Percentiles rank a stretch among this genome's conserved stretches.
Conservation (phyloP, 176 grass and related monocot species). For the Cymbopogon citratus region DNA sequence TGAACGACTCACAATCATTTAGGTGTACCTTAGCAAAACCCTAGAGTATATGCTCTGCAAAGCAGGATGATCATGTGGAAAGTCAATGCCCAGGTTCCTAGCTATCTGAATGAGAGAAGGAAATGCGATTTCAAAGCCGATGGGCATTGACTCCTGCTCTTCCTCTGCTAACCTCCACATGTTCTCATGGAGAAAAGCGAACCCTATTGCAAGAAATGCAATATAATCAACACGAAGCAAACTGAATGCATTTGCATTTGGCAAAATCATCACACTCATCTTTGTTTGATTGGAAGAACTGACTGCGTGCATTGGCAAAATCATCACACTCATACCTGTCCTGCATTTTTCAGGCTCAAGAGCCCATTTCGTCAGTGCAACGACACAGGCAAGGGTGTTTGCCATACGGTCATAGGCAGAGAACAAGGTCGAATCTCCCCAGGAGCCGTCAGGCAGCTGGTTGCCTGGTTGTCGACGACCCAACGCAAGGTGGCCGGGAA, state of each 20-base stretch:
- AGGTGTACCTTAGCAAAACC: too few species aligned
- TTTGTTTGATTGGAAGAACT: too few species aligned
- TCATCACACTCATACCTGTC: too few species aligned
- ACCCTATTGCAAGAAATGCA: conserved; percentile 18
- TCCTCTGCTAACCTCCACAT: conserved; percentile 68
- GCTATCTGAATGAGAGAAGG: conserved; percentile 74
- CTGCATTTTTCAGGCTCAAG: conserved; percentile 18
- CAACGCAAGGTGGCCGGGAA: conserved; percentile 35
- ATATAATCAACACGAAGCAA: too few species aligned
- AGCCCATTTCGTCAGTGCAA: conserved; percentile 54
- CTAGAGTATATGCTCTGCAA: conserved; percentile 48
- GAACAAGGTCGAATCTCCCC: conserved; percentile 39
- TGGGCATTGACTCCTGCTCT: conserved; percentile 58
- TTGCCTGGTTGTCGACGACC: conserved; percentile 35
- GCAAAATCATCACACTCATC: too few species aligned
- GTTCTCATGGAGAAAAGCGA: conserved; percentile 52
- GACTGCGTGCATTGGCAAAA: too few species aligned
- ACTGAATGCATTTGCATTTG: too few species aligned
- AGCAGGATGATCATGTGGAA: conserved; percentile 49
- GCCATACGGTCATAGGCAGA: conserved; percentile 39
- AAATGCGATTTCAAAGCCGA: conserved; percentile 86
- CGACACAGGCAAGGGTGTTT: conserved; percentile 47
- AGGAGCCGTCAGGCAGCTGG: conserved; percentile 44
- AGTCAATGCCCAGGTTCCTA: conserved; percentile 39
- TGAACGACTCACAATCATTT: too few species aligned